Conservation (phyloP, 176 grass and related monocot genomes). For the Triticum urartu region DNA sequence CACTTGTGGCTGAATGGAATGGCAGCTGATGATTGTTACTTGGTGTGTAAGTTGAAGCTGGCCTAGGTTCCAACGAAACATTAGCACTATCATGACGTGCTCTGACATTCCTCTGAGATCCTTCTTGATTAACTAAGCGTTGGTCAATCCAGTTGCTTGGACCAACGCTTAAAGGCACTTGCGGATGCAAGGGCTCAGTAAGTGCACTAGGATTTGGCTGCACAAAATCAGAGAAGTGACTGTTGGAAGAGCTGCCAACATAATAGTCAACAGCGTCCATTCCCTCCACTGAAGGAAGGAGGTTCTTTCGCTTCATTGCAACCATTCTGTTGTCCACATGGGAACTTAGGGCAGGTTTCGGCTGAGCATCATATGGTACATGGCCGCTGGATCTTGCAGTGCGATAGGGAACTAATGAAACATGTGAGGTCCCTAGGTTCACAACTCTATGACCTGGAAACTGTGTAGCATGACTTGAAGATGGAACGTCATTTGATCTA, state of each 20-base stretch:
- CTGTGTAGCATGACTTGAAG: slow-evolving; percentile 22
- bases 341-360: slow-evolving; percentile 24
- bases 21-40: not conserved
- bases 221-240: slow-evolving; percentile 31
- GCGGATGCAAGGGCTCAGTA: slow-evolving; percentile 19
- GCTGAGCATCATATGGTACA: slow-evolving; percentile 16
- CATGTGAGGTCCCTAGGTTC: slow-evolving; percentile 24
- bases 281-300: slow-evolving; percentile 22
- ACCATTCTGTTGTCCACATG: slow-evolving; percentile 36
- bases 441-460: slow-evolving; percentile 17
- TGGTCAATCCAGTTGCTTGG: slow-evolving; percentile 36
- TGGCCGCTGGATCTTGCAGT: slow-evolving; percentile 24
- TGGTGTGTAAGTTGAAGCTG: slow-evolving; percentile 30
- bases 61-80: slow-evolving; percentile 38
- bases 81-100: slow-evolving; percentile 23
- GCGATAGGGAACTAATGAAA: slow-evolving; percentile 31
- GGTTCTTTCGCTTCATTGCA: slow-evolving; percentile 47
- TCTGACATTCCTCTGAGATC: slow-evolving; percentile 68
- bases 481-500: slow-evolving; percentile 37
- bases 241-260: slow-evolving; percentile 59
- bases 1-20: slow-evolving; percentile 35
- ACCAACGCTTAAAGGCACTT: slow-evolving; percentile 29
- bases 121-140: slow-evolving; percentile 29
- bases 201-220: slow-evolving; percentile 28
- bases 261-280: slow-evolving; percentile 26